phyloP scores from a whole-genome alignment of 805 yeast species.

The Wickerhamomyces queroliae region DNA sequence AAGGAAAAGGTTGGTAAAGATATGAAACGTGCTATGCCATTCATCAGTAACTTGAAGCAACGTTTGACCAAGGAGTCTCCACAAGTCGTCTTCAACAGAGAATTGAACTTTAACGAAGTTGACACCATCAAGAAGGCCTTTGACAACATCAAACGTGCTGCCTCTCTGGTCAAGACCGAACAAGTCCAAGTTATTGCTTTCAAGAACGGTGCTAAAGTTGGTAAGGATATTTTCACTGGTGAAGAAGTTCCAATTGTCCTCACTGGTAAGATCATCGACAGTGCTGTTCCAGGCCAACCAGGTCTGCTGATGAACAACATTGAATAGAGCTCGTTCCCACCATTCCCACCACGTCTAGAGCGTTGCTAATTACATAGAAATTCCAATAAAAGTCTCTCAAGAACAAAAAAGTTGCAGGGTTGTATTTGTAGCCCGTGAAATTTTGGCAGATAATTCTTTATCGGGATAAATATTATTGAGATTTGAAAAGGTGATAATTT shows the following conservation, averaged over 20 bases:
- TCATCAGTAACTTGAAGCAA: conserved; percentile 79
- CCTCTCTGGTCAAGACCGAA: conserved; percentile 51
- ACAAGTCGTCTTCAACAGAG: conserved; percentile 80
- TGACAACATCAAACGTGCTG: conserved; percentile 53
- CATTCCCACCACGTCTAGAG: no score
- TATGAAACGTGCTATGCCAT: conserved; percentile 98
- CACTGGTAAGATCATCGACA: conserved; percentile 65
- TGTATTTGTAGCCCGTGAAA: no score
- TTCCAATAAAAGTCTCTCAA: no score
- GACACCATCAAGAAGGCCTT: conserved; percentile 54
- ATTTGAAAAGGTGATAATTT: no score
- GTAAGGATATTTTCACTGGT: conserved; percentile 63
- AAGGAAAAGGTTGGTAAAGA: conserved; percentile 74
- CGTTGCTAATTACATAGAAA: no score
- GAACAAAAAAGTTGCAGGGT: no score
- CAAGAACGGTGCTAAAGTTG: conserved; percentile 56
- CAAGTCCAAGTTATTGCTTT: conserved; percentile 57
- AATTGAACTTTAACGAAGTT: conserved; percentile 75
- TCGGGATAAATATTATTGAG: no score
- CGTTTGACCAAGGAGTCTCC: conserved; percentile 69
- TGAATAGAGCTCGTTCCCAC: conserved; percentile 1
- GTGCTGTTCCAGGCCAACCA: conserved; percentile 91
- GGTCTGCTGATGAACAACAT: conserved; percentile 74
- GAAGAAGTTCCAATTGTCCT: conserved; percentile 58
- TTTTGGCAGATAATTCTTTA: no score